These are phyloP conservation scores for Sporisorium iseilematis-ciliati DNA, from an alignment of 1,284 basidiomycete species.

Conservation along the genomic window DNA sequence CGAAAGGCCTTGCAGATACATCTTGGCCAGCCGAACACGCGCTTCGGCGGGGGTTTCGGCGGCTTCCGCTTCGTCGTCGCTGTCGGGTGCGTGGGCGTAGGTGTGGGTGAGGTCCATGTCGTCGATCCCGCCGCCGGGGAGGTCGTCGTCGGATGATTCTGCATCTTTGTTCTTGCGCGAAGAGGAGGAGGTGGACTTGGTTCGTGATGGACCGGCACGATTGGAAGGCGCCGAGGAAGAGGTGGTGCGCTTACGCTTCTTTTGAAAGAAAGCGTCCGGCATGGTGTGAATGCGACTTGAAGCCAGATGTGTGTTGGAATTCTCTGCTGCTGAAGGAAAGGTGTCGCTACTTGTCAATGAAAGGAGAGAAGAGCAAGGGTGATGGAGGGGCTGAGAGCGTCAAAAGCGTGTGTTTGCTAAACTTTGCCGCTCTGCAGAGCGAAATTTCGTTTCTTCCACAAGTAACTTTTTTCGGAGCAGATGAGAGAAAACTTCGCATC, in stretches of 20 bases:
- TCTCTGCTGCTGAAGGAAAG: no score
- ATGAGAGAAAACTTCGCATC: no score
- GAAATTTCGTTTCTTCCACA: no score
- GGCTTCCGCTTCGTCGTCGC: conserved; percentile 56
- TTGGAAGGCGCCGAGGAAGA: conserved; percentile 2
- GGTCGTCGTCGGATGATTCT: conserved; percentile 35
- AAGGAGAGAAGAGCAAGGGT: background rate
- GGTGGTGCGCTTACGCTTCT: conserved; percentile 66
- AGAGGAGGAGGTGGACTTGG: conserved; percentile 9
- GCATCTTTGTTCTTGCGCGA: conserved; percentile 26
- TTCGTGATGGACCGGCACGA: conserved; percentile 33
- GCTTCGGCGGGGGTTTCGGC: conserved; percentile 91
- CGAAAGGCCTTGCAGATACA: conserved; percentile 85
- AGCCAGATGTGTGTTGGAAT: background rate
- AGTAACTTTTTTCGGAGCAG: no score
- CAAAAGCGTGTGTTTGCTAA: no score
- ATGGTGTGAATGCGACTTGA: conserved; percentile 24
- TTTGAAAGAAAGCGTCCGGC: conserved; percentile 70
- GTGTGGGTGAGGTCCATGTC: conserved; percentile 62
- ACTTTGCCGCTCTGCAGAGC: no score
- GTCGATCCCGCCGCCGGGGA: conserved; percentile 43
- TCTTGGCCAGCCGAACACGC: conserved; percentile 85
- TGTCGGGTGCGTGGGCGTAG: conserved; percentile 42
- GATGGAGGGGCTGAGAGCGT: background rate
- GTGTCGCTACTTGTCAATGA: no score